Base-by-base conservation (phyloP, 257 asterid genomes). In the Solanum chiquidenum region DNA sequence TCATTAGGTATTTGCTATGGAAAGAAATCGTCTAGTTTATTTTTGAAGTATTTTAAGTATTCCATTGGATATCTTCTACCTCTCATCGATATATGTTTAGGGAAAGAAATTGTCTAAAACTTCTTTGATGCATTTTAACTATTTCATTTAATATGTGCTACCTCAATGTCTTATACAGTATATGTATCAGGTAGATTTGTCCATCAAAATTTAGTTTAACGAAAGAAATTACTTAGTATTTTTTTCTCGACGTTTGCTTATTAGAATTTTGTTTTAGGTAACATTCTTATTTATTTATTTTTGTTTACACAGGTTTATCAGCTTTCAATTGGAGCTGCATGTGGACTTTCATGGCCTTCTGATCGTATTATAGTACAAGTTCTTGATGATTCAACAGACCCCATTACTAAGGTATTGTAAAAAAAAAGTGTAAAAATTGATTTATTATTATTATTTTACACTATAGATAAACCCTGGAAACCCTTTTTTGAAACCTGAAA, bases 261-360 rank as follows among this genome's bases (percentile, higher is more conserved):
- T 23, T 40, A 3, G 49, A 75, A 37, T 40, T 7, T n/a, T 13
- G 37, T 25, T 79, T 79, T 12, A 76, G 83, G 12, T n/a, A 58
- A 38, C 34, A 58, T 1, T 79, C 23, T 73, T 0, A 52, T 34
- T 27, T 5, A n/a, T 72, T 27, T 44, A 66, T 68, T 62, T 21
- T 58, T 27, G 6, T 25, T 72, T 35, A 35, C 16, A 6, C 83
- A 95, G 98, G 98, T 96, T 2, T 96, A 94, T 90, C 98, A 96
- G 89, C 94, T 96, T 69, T 96, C 99, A 14, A 95, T 96, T 46
- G 99, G 99, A 83, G 99, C 99, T 92, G 98, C 99, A 90, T 96
- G 99, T 88, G 99, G 98, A 25, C 95, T 96, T 27, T 96, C 99
- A 6, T 96, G 99, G 99, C 98, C 99, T 3, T 93, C 98, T 16